Conservation (phyloP, 495 filamentous ascomycete species). For the Achaetomiella virescens region DNA sequence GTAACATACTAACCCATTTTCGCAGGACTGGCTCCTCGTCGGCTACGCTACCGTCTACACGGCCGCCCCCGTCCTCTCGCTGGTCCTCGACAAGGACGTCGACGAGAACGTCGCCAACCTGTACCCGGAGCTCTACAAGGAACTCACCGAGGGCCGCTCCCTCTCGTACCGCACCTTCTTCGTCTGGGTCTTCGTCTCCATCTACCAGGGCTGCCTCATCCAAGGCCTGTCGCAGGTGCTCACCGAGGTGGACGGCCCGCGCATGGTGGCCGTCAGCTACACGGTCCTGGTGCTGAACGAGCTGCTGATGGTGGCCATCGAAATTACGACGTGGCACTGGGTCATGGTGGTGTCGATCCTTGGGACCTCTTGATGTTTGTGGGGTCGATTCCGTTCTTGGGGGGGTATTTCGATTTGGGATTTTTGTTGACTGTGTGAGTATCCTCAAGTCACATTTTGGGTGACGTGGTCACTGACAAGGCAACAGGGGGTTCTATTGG, state of each 20-base stretch:
- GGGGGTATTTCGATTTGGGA: slow-evolving; percentile 79
- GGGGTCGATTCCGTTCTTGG: slow-evolving; percentile 78
- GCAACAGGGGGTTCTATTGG: slow-evolving; percentile 73
- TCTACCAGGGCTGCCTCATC: slow-evolving; percentile 93
- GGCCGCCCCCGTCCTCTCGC: slow-evolving; percentile 84
- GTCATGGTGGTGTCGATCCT: slow-evolving; percentile 82
- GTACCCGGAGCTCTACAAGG: slow-evolving; percentile 96
- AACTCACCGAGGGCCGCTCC: slow-evolving; percentile 76
- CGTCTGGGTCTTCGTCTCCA: slow-evolving; percentile 89
- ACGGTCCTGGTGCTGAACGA: slow-evolving; percentile 92
- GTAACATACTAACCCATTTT: slow-evolving; percentile 16
- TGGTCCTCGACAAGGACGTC: slow-evolving; percentile 95
- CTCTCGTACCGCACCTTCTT: slow-evolving; percentile 92
- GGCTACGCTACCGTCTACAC: slow-evolving; percentile 97
- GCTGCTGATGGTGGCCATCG: slow-evolving; percentile 90
- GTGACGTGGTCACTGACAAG: slow-evolving; percentile 8
- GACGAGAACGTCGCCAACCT: slow-evolving; percentile 88
- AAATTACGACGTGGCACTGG: slow-evolving; percentile 95
- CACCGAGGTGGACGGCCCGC: slow-evolving; percentile 59
- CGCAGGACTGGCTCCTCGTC: slow-evolving; percentile 86
- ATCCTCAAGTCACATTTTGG: background rate
- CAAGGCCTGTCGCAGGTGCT: slow-evolving; percentile 88
- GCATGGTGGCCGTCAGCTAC: slow-evolving; percentile 86
- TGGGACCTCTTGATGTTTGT: slow-evolving; percentile 75
- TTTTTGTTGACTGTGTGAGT: slow-evolving; percentile 65